phyloP scores from a whole-genome alignment of 768 basidiomycete species.

The Lactarius hatsudake region DNA sequence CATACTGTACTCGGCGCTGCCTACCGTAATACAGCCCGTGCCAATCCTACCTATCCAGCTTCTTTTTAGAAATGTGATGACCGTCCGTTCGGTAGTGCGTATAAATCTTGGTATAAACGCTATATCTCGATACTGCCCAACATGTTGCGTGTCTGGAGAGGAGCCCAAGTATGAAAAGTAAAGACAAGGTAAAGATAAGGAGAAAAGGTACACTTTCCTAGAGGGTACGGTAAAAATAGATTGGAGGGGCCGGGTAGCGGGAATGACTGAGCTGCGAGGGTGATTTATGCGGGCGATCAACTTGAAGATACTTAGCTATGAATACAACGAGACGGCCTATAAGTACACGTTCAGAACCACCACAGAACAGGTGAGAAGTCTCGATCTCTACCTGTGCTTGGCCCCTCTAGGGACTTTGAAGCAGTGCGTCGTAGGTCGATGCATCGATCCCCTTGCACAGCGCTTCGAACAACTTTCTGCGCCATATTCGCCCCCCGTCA shows the following conservation, averaged over 20 bases:
- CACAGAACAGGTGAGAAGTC: background rate
- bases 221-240: background rate
- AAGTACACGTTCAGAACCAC: background rate
- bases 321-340: no score
- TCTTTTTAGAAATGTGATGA: no score
- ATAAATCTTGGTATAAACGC: no score
- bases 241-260: background rate
- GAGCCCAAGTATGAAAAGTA: background rate
- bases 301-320: no score
- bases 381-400: background rate
- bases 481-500: conserved; percentile 45
- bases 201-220: no score
- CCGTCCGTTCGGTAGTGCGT: no score
- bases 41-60: no score
- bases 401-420: background rate
- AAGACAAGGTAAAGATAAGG: background rate
- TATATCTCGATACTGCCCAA: no score
- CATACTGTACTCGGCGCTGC: no score
- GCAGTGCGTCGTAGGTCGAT: conserved; percentile 38
- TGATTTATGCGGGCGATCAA: no score
- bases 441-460: conserved; percentile 45
- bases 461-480: conserved; percentile 51
- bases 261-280: background rate
- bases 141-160: background rate
- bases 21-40: no score